These are phyloP conservation scores for Fonsecaea nubica DNA, from an alignment of 2,329 filamentous ascomycete genomes.

Conservation along the genomic window DNA sequence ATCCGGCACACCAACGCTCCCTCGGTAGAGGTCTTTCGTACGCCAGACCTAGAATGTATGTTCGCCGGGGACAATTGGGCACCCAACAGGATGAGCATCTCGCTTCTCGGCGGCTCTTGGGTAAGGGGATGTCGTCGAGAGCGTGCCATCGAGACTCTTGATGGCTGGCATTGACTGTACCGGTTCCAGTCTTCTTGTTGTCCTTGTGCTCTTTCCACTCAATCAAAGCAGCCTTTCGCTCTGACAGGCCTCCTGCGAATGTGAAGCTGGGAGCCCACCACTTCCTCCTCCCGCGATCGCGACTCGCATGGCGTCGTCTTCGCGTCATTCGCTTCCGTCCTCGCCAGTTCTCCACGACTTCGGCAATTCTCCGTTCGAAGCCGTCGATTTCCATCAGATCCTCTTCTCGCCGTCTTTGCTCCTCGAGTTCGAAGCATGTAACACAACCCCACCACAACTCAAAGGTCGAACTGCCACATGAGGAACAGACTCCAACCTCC, in stretches of 20 bases:
- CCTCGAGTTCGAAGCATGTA: conserved; percentile 32
- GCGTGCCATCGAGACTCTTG: conserved; percentile 25
- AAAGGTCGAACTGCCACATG: conserved; percentile 28
- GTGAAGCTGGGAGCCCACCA: conserved; percentile 10
- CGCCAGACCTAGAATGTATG: conserved; percentile 27
- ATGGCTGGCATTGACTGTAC: background rate
- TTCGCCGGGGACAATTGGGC: conserved; percentile 26
- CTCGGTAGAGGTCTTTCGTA: conserved; percentile 26
- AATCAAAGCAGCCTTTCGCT: conserved; percentile 28
- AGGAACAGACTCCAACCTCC: conserved; percentile 33
- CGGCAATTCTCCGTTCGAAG: conserved; percentile 30
- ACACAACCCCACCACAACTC: conserved; percentile 38
- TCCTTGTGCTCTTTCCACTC: conserved; percentile 32
- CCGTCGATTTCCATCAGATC: conserved; percentile 23
- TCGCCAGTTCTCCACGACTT: conserved; percentile 35
- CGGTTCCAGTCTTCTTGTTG: background rate
- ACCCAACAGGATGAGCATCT: conserved; percentile 33
- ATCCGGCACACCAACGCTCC: conserved; percentile 33
- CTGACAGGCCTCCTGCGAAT: conserved; percentile 22
- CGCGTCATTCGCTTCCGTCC: conserved; percentile 30
- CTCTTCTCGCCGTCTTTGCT: conserved; percentile 26
- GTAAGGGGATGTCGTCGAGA: conserved; percentile 28
- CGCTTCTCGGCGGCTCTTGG: conserved; percentile 27
- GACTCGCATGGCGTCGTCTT: conserved; percentile 12
- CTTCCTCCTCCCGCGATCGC: conserved; percentile 13